Evolutionary conservation across 306 rosid genomes (phyloP).

Genomic region (Abrus pulchellus): DNA sequence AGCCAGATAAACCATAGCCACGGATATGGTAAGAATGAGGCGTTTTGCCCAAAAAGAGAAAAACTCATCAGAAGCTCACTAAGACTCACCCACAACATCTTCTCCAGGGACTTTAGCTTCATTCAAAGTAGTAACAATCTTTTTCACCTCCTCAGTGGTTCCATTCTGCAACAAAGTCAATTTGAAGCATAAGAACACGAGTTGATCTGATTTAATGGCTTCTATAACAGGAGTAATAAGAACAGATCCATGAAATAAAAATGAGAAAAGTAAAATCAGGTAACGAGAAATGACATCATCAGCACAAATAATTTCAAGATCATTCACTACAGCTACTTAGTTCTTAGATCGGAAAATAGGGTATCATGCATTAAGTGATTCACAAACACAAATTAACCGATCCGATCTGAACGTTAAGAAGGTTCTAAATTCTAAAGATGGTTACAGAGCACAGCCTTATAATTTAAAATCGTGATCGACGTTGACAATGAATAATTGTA

Average conservation of each 20-base stretch:
- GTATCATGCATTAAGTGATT: slow-evolving; percentile 21
- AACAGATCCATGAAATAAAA: slow-evolving; percentile 37
- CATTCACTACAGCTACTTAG: not conserved
- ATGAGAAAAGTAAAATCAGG: not conserved
- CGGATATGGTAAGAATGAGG: slow-evolving; percentile 2
- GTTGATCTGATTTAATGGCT: not conserved
- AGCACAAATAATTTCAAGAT: not conserved
- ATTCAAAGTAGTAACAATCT: slow-evolving; percentile 73
- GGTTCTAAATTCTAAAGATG: not conserved
- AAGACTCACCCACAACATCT: slow-evolving; percentile 82
- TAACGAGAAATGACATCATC: not conserved
- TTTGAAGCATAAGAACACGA: slow-evolving; percentile 3
- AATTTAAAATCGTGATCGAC: not conserved
- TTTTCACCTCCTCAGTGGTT: slow-evolving; percentile 85
- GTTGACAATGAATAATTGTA: not conserved
- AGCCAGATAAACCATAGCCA: not conserved
- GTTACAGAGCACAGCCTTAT: not conserved
- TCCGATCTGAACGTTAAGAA: slow-evolving; percentile 38
- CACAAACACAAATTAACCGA: not conserved
- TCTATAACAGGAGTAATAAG: not conserved
- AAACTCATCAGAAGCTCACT: not conserved
- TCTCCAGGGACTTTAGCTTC: slow-evolving; percentile 80
- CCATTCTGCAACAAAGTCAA: slow-evolving; percentile 70
- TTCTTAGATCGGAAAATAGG: slow-evolving; percentile 36
- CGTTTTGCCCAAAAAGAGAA: not conserved